Conservation (phyloP, 2,329 filamentous ascomycete genomes). For the Fusarium marasasianum region DNA sequence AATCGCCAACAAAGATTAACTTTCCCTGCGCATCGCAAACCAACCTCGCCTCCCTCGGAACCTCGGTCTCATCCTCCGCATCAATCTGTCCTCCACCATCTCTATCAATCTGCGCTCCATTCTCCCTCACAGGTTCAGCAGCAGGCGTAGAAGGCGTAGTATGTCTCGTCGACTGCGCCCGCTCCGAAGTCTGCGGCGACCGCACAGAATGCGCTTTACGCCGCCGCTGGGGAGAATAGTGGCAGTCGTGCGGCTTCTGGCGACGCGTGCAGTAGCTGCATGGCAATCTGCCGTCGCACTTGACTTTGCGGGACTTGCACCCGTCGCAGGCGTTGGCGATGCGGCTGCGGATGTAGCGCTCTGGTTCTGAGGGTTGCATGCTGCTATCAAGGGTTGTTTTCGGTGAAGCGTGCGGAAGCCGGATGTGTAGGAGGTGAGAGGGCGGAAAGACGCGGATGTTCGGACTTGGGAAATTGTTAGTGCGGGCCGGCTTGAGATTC, state of each 20-base stretch:
- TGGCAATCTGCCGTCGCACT: conserved; percentile 63
- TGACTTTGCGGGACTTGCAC: conserved; percentile 65
- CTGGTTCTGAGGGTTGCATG: conserved; percentile 34
- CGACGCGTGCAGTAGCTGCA: conserved; percentile 61
- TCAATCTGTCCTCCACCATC: background rate
- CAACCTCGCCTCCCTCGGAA: conserved; percentile 62
- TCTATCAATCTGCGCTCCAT: background rate
- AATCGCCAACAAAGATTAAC: conserved; percentile 65
- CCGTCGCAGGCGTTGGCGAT: conserved; percentile 64
- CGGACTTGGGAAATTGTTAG: conserved; percentile 29
- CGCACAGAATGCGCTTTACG: conserved; percentile 39
- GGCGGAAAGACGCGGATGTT: conserved; percentile 32
- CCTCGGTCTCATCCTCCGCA: conserved; percentile 63
- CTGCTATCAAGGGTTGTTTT: background rate
- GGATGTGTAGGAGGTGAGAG: conserved; percentile 5
- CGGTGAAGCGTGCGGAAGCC: conserved; percentile 24
- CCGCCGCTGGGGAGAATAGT: conserved; percentile 58
- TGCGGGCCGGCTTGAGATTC: conserved; percentile 27
- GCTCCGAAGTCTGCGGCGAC: conserved; percentile 34
- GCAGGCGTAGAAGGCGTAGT: conserved; percentile 28
- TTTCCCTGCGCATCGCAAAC: conserved; percentile 63
- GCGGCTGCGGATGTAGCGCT: conserved; percentile 52
- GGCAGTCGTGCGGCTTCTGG: conserved; percentile 55
- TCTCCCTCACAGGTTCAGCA: background rate
- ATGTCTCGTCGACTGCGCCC: conserved; percentile 23